A percentile compares a stretch with the other conserved stretches of the same genome.
Conservation (phyloP, 2,329 filamentous ascomycete species). For the Orbilia brochopaga region DNA sequence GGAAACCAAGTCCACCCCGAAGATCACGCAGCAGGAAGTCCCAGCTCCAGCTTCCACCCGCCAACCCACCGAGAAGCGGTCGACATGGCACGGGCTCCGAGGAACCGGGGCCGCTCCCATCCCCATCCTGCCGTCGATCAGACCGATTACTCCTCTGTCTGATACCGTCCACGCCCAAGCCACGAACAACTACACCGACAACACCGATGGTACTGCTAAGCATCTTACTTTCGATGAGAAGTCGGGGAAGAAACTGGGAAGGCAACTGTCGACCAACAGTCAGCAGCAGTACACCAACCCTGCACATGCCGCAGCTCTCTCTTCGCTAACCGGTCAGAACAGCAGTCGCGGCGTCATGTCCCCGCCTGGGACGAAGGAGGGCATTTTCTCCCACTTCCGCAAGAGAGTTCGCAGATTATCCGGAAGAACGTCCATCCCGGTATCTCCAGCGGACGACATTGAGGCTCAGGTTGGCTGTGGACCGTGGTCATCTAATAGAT, state of each 20-base stretch:
- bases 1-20: constrained; percentile 33
- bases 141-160: constrained; percentile 93
- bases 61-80: constrained; percentile 74
- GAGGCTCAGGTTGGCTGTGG: constrained; percentile 92
- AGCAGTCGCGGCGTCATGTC: constrained; percentile 68
- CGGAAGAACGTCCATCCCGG: constrained; percentile 81
- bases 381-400: constrained; percentile 95
- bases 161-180: constrained; percentile 90
- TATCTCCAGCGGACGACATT: constrained; percentile 81
- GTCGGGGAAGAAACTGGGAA: constrained; percentile 85
- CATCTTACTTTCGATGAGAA: constrained; percentile 65
- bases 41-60: constrained; percentile 60
- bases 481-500: constrained; percentile 84
- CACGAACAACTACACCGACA: constrained; percentile 52
- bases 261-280: constrained; percentile 87
- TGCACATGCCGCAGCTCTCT: constrained; percentile 54
- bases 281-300: constrained; percentile 67
- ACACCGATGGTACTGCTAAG: constrained; percentile 18
- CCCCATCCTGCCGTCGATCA: constrained; percentile 92
- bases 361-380: constrained; percentile 83
- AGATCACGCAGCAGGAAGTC: constrained; percentile 57
- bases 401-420: constrained; percentile 93
- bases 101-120: constrained; percentile 76
- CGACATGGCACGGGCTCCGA: constrained; percentile 71
- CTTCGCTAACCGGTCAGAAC: constrained; percentile 52